These are phyloP conservation scores for Globisporangium acanthophoron DNA, from an alignment of 352 stramenopile species.

Conservation along the genomic window DNA sequence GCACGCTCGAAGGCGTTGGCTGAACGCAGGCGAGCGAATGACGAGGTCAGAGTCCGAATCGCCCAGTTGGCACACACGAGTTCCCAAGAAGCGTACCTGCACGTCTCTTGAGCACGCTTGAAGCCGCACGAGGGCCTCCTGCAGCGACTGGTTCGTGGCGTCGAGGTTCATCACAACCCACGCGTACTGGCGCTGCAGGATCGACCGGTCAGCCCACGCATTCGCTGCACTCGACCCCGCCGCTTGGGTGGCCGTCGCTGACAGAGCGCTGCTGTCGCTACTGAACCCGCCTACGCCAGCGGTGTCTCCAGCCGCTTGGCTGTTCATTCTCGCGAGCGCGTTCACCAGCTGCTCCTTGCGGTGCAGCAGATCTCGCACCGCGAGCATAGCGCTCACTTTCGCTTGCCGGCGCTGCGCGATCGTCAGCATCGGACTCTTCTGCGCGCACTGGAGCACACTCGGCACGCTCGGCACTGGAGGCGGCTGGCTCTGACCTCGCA, in stretches of 20 bases:
- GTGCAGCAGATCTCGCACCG: constrained; percentile 60
- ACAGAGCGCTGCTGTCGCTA: constrained; percentile 5
- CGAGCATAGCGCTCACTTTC: constrained; percentile 33
- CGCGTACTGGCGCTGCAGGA: constrained; percentile 52
- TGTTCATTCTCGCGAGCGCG: constrained; percentile 43
- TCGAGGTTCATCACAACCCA: constrained; percentile 70
- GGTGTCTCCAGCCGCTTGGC: constrained; percentile 12
- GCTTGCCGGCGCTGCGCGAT: constrained; percentile 19
- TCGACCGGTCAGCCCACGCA: constrained; percentile 20
- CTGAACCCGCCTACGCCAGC: not conserved
- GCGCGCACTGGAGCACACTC: not conserved
- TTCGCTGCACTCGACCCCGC: constrained; percentile 12
- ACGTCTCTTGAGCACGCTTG: constrained; percentile 32
- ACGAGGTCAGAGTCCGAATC: too few species aligned
- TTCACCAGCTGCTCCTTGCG: constrained; percentile 65
- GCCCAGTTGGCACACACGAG: too few species aligned
- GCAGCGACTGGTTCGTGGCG: constrained; percentile 52
- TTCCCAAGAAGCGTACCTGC: not conserved
- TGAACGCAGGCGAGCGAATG: too few species aligned
- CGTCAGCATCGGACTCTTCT: not conserved
- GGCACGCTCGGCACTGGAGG: not conserved
- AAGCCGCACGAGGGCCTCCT: constrained; percentile 50
- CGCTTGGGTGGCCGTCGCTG: constrained; percentile 7
- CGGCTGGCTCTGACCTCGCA: too few species aligned
- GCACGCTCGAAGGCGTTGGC: not conserved